phyloP scores from a whole-genome alignment of 225 moss, liverwort and hornwort genomes.

The Sphagnum contortum region DNA sequence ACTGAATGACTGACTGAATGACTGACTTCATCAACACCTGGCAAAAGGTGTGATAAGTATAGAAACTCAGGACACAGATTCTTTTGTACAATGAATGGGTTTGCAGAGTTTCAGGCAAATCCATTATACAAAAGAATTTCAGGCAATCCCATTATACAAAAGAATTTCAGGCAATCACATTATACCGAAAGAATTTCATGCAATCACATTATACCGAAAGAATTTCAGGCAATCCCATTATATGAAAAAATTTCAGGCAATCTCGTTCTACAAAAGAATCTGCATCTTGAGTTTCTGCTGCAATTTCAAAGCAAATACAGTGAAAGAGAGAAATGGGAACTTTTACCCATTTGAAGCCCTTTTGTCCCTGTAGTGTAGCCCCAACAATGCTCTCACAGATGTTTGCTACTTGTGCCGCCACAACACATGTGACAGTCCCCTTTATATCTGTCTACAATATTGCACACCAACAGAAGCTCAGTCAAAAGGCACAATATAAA shows the following conservation, averaged over 20 bases:
- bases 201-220: background rate
- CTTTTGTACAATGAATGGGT: too few relatives aligned
- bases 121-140: too few relatives aligned
- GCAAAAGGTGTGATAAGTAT: too few relatives aligned
- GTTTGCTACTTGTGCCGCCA: conserved; percentile 50
- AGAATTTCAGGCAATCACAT: too few relatives aligned
- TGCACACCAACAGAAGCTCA: background rate
- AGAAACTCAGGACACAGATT: too few relatives aligned
- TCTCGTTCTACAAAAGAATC: too few relatives aligned
- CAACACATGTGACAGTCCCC: conserved; percentile 28
- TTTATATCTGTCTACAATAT: conserved; percentile 21
- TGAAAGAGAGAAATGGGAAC: background rate
- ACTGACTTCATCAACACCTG: too few relatives aligned
- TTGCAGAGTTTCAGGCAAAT: too few relatives aligned
- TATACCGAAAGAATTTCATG: background rate
- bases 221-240: background rate
- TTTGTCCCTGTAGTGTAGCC: conserved; percentile 40
- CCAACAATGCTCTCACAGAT: conserved; percentile 44
- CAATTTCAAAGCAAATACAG: background rate
- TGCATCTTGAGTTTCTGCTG: background rate
- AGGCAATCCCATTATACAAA: too few relatives aligned
- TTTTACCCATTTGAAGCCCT: conserved; percentile 42
- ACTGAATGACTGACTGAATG: too few relatives aligned
- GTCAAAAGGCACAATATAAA: too few relatives aligned
- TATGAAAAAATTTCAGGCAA: too few relatives aligned